phyloP scores from a whole-genome alignment of 2,329 filamentous ascomycete species.

The Orbilia brochopaga region DNA sequence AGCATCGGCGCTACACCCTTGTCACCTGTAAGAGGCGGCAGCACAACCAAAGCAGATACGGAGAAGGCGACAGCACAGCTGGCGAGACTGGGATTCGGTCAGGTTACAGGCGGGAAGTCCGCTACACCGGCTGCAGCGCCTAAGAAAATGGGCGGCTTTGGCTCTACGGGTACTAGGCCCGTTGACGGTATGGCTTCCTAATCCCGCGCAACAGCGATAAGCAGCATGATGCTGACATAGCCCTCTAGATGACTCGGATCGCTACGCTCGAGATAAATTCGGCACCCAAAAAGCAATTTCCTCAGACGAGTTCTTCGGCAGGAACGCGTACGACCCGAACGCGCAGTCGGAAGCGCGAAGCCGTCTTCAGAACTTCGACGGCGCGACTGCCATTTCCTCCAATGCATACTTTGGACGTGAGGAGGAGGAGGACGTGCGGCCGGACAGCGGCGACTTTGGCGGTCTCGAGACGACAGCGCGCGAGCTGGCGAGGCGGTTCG shows the following conservation, averaged over 20 bases:
- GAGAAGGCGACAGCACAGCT: slow-evolving; percentile 91
- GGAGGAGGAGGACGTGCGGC: slow-evolving; percentile 70
- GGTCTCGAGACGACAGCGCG: slow-evolving; percentile 92
- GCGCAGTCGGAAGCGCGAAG: slow-evolving; percentile 84
- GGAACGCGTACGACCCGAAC: slow-evolving; percentile 79
- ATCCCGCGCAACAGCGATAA: not conserved
- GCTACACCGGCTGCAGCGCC: slow-evolving; percentile 66
- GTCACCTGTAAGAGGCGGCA: slow-evolving; percentile 63
- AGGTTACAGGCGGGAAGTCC: slow-evolving; percentile 71
- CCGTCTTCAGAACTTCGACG: slow-evolving; percentile 89
- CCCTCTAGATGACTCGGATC: slow-evolving; percentile 72
- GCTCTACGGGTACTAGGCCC: slow-evolving; percentile 78
- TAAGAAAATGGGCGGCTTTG: slow-evolving; percentile 84
- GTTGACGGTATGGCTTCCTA: slow-evolving; percentile 65
- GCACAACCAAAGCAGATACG: slow-evolving; percentile 72
- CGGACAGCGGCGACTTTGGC: slow-evolving; percentile 66
- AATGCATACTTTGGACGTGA: slow-evolving; percentile 97
- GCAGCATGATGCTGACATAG: slow-evolving; percentile 53
- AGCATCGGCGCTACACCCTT: slow-evolving; percentile 58
- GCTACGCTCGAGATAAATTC: slow-evolving; percentile 86
- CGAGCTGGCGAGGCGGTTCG: slow-evolving; percentile 94
- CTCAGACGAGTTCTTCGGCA: slow-evolving; percentile 97
- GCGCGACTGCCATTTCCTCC: slow-evolving; percentile 87
- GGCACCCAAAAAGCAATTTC: slow-evolving; percentile 93
- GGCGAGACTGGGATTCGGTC: slow-evolving; percentile 82